Conservation (phyloP, 331 rosid genomes). For the Telfairia occidentalis region DNA sequence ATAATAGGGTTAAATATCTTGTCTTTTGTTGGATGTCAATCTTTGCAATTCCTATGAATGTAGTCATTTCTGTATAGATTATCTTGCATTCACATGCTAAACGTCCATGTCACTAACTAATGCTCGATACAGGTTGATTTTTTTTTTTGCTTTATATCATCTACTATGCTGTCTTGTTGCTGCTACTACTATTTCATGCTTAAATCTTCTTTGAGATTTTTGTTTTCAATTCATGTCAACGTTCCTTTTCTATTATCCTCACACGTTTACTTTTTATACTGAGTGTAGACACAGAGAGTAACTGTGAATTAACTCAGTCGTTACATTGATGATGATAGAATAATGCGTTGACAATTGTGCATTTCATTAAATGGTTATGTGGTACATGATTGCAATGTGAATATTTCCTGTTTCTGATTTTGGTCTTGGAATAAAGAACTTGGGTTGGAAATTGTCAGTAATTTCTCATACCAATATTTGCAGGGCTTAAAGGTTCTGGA, state of each 20-base stretch:
- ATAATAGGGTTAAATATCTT: neutral
- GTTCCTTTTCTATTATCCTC: neutral
- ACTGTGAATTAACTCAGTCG: neutral
- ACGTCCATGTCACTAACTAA: neutral
- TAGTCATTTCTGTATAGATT: neutral
- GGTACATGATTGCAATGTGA: neutral
- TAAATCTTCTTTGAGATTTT: neutral
- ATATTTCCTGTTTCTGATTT: neutral
- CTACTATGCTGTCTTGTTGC: neutral
- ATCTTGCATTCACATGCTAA: neutral
- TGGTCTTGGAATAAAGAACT: neutral
- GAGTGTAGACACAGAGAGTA: neutral
- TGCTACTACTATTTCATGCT: neutral
- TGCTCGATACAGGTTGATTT: neutral
- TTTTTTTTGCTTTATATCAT: neutral
- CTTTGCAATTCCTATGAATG: neutral
- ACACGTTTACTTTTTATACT: neutral
- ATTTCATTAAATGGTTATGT: neutral
- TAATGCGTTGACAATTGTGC: neutral
- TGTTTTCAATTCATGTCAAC: neutral
- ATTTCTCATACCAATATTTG: conserved; percentile 3
- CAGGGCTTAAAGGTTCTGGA: conserved; percentile 84
- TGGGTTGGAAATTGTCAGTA: conserved; percentile 2
- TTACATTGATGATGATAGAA: neutral
- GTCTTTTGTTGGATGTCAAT: neutral